Conservation (phyloP, 2,329 filamentous ascomycete genomes). For the Dactylonectria estremocensis region DNA sequence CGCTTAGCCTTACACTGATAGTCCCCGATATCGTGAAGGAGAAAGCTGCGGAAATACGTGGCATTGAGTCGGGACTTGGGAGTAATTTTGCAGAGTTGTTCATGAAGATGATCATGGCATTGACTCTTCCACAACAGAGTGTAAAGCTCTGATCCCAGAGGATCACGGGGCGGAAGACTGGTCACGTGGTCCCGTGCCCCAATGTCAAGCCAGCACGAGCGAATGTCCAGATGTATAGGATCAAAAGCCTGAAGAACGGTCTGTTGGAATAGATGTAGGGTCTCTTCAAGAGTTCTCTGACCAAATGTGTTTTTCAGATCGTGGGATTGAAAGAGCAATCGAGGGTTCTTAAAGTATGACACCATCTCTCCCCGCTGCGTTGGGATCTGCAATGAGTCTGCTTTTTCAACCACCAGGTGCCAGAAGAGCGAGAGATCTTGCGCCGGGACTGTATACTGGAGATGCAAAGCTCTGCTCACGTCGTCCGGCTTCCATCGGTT, state of each 20-base stretch:
- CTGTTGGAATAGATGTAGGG: constrained; percentile 6
- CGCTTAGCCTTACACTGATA: not conserved
- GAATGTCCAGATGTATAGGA: constrained; percentile 9
- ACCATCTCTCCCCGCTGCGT: no score
- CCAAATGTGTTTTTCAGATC: constrained; percentile 6
- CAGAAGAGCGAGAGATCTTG: no score
- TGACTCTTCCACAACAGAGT: not conserved
- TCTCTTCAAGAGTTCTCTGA: not conserved
- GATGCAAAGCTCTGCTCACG: no score
- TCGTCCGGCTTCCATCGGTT: no score
- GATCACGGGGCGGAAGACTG: not conserved
- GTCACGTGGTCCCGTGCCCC: not conserved
- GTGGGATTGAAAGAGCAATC: not conserved
- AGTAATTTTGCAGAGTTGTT: not conserved
- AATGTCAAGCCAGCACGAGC: constrained; percentile 18
- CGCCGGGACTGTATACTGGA: no score
- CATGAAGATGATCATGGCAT: not conserved
- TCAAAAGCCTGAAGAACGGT: constrained; percentile 8
- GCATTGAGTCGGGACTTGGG: not conserved
- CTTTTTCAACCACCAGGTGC: no score
- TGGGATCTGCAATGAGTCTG: no score
- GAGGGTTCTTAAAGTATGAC: no score
- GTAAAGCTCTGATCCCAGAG: not conserved
- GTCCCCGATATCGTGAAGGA: not conserved
- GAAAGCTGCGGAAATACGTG: not conserved